Base-by-base conservation (phyloP, 2,329 filamentous ascomycete genomes). In the Didymella glomerata region DNA sequence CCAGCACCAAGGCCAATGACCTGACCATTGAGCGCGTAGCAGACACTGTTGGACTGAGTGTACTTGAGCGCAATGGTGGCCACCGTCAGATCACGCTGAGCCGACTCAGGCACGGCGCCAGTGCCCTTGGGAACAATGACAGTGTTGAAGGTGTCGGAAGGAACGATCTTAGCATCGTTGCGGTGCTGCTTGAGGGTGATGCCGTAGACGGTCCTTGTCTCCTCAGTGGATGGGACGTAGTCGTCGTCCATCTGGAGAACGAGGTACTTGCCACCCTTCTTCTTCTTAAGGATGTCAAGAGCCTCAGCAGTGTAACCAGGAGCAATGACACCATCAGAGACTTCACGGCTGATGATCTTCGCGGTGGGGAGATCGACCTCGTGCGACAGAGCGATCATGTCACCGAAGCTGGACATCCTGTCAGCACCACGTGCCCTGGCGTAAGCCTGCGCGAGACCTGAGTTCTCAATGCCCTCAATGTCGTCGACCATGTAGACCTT, bases 401-500 rank as follows among this genome's bases (percentile, higher is more conserved):
- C 95, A 65, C 95, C 95, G 75, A 98, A 99, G 82, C 92, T 96
- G 79, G 93, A 97, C 95, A 98, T 98, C 71, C 95, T 91, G 82
- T 99, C 95, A 48, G 95, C 93, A 66, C 95, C 95, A 74, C 95
- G 89, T 55, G 95, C 95, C 76, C 95, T 91, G 59, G 95, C 94
- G 74, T 99, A 99, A 38, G 95, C 95, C 81, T 97, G 93, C 24
- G 95, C 95, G 30, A 98, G 87, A 42, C 84, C 85, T 9, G 94
- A 98, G 46, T 86, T 86, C 79, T 96, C 92, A 64, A 99, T 88
- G 53, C 92, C 93, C 61, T 88, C 86, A 71, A 99, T 96, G 75
- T 97, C 95, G 74, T 96, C 92, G 59, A 99, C 95, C 84, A 99
- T 97, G 84, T 97, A 99, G 54, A 97, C 95, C 82, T 96, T 96